Percentiles rank a stretch among this genome's conserved stretches.
These are phyloP conservation scores for Raffaelea arxii DNA, from an alignment of 2,329 filamentous ascomycete genomes.

Conservation along the genomic window DNA sequence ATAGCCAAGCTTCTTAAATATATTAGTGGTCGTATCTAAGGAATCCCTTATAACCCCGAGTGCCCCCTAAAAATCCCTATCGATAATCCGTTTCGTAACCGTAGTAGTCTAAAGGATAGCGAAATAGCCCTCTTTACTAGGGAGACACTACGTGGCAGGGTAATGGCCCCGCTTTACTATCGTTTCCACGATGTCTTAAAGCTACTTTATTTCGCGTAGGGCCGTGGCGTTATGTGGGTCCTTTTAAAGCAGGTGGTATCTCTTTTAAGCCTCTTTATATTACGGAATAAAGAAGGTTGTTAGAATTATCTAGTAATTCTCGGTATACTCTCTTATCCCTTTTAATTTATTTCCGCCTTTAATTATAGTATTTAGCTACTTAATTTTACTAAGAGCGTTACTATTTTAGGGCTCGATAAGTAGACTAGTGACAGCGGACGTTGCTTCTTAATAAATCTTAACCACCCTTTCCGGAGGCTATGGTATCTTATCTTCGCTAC, in stretches of 20 bases:
- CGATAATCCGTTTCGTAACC: not conserved
- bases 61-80: not conserved
- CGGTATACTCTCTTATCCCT: not conserved
- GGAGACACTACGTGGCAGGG: not conserved
- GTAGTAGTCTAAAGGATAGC: not conserved
- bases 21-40: not conserved
- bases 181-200: not conserved
- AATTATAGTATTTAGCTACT: not conserved
- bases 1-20: not conserved
- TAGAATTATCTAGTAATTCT: not conserved
- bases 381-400: not conserved
- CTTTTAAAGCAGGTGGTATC: not conserved
- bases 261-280: not conserved
- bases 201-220: not conserved
- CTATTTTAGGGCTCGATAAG: not conserved
- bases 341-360: not conserved
- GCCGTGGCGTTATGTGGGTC: not conserved
- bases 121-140: not conserved
- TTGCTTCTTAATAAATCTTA: not conserved
- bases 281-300: not conserved
- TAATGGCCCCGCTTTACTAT: not conserved
- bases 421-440: not conserved
- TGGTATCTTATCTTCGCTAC: not conserved
- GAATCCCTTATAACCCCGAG: not conserved
- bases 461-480: not conserved